These are phyloP conservation scores for Verticillium albo-atrum DNA, from an alignment of 2,329 filamentous ascomycete species.

Conservation along the genomic window DNA sequence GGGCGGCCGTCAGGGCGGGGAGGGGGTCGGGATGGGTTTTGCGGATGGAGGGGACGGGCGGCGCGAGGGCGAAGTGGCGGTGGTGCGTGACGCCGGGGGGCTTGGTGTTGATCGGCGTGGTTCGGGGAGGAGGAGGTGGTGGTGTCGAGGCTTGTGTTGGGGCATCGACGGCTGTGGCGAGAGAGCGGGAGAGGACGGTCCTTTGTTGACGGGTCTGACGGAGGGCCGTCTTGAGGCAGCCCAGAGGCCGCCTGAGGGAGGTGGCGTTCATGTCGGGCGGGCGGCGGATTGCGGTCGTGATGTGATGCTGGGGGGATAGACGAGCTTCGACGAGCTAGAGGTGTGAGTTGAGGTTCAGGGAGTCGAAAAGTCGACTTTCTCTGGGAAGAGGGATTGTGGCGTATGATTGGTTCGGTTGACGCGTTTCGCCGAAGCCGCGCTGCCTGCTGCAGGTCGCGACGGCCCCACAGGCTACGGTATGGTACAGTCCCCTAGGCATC, in stretches of 20 bases:
- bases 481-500: too few species aligned
- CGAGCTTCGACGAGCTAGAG: not conserved
- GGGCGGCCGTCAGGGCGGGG: conserved; percentile 58
- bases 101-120: conserved; percentile 23
- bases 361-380: conserved; percentile 12
- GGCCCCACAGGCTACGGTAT: too few species aligned
- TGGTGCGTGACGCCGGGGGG: conserved; percentile 4
- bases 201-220: conserved; percentile 52
- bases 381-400: conserved; percentile 8
- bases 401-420: conserved; percentile 30
- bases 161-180: conserved; percentile 35
- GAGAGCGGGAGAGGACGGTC: conserved; percentile 21
- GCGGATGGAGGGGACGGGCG: conserved; percentile 50
- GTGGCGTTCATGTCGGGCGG: conserved; percentile 53
- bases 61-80: conserved; percentile 21
- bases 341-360: not conserved
- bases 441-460: not conserved
- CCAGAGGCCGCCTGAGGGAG: conserved; percentile 60
- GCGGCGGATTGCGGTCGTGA: not conserved
- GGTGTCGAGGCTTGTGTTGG: conserved; percentile 15
- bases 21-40: conserved; percentile 63
- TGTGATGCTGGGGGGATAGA: conserved; percentile 1
- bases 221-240: conserved; percentile 64
- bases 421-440: not conserved
- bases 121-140: conserved; percentile 22